Conservation (phyloP, 2,329 filamentous ascomycete genomes). For the Ceratocystis eucalypticola region DNA sequence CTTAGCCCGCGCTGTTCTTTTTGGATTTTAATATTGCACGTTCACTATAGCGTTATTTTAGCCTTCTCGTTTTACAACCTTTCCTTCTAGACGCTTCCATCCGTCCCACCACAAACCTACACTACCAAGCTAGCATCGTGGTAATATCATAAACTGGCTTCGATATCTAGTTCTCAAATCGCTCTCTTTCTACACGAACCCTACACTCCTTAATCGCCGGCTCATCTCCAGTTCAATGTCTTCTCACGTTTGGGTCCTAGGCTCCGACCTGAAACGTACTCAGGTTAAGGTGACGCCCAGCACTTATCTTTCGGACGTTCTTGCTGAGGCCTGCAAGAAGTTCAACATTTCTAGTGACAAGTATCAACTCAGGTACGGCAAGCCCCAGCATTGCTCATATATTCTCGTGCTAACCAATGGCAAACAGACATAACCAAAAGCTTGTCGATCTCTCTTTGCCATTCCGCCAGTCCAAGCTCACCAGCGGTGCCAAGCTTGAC, state of each 20-base stretch:
- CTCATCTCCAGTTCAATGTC: conserved; percentile 44
- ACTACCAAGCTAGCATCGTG: neutral
- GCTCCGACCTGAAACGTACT: conserved; percentile 61
- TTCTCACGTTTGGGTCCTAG: conserved; percentile 77
- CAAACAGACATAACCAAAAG: conserved; percentile 62
- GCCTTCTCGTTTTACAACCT: neutral
- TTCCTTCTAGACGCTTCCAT: neutral
- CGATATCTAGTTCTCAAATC: neutral
- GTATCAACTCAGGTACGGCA: conserved; percentile 61
- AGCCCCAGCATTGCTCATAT: neutral
- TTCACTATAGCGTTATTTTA: neutral
- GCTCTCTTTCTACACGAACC: neutral
- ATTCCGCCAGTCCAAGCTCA: conserved; percentile 69
- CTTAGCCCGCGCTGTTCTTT: neutral
- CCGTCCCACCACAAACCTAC: neutral
- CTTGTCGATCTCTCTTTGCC: conserved; percentile 72
- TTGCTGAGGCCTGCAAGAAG: conserved; percentile 77
- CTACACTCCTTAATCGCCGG: neutral
- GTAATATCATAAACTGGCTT: neutral
- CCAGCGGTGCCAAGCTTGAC: conserved; percentile 79
- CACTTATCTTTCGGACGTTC: conserved; percentile 70
- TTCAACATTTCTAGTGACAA: conserved; percentile 58
- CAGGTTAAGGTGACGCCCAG: conserved; percentile 71
- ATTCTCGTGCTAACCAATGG: neutral
- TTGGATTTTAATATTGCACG: neutral